A percentile compares a stretch with the other conserved stretches of the same genome.
These are phyloP conservation scores for Trichophyton verrucosum DNA, from an alignment of 2,329 filamentous ascomycete genomes.

Conservation along the genomic window DNA sequence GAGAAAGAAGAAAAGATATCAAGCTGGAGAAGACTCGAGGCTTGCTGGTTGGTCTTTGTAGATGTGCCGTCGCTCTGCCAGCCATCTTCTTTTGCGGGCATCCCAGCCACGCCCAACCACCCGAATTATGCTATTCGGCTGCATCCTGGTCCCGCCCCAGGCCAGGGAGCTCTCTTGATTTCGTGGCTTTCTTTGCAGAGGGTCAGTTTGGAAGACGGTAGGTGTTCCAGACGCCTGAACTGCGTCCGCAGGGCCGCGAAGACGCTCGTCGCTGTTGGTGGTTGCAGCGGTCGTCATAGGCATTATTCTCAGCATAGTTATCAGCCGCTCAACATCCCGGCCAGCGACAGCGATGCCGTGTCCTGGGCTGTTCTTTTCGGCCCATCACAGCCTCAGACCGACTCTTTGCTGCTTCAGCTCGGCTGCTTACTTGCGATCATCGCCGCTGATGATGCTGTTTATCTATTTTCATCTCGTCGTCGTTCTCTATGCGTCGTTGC, in stretches of 20 bases:
- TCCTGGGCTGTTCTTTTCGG: neutral
- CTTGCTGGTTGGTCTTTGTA: neutral
- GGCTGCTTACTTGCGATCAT: neutral
- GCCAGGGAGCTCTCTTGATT: neutral
- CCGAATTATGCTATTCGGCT: neutral
- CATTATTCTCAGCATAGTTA: no score
- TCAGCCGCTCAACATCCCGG: neutral
- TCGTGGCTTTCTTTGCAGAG: neutral
- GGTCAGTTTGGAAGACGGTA: neutral
- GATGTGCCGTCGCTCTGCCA: neutral
- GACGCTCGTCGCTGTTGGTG: no score
- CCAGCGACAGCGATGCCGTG: neutral
- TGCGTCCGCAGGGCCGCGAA: no score
- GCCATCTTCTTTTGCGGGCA: neutral
- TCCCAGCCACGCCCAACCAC: conserved; percentile 3
- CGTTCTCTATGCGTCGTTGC: neutral
- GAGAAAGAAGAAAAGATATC: neutral
- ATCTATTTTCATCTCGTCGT: neutral
- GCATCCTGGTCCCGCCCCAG: neutral
- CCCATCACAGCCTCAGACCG: neutral
- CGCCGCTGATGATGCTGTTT: no score
- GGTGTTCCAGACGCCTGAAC: neutral
- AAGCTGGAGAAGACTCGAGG: neutral
- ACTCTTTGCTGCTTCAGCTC: neutral
- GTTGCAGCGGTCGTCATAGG: no score